Evolutionary conservation across 495 filamentous ascomycete species (phyloP).

Genomic region (Bacidia gigantensis): DNA sequence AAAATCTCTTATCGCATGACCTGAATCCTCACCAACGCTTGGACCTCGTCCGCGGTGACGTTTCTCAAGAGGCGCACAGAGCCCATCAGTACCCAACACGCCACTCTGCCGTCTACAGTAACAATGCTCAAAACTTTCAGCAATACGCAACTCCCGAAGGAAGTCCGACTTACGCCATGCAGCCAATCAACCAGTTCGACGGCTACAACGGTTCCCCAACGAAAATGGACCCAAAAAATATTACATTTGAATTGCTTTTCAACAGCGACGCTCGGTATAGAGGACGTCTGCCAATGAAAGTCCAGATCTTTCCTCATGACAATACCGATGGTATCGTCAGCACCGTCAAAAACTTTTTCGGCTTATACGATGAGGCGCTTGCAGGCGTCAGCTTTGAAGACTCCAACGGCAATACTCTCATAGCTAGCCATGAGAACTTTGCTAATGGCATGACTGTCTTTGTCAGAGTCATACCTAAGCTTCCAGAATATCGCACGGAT

Average conservation of each 20-base stretch:
- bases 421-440: conserved; percentile 91
- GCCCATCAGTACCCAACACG: conserved; percentile 30
- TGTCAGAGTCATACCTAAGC: conserved; percentile 65
- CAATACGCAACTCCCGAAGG: conserved; percentile 14
- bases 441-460: conserved; percentile 77
- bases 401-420: conserved; percentile 68
- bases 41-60: conserved; percentile 26
- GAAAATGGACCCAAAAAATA: conserved; percentile 53
- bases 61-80: conserved; percentile 29
- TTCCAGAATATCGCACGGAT: conserved; percentile 25
- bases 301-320: conserved; percentile 85
- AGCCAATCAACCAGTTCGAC: conserved; percentile 15
- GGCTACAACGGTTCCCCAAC: conserved; percentile 35
- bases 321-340: conserved; percentile 90
- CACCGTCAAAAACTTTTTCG: conserved; percentile 96
- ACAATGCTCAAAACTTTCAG: conserved; percentile 17
- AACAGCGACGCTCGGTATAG: conserved; percentile 56
- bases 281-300: conserved; percentile 75
- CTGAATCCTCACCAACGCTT: conserved; percentile 13
- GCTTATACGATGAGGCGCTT: conserved; percentile 63
- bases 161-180: conserved; percentile 8
- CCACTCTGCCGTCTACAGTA: conserved; percentile 21
- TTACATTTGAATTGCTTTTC: conserved; percentile 76
- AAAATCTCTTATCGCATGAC: conserved; percentile 28
- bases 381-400: conserved; percentile 86